Percentiles rank a stretch among this genome's conserved stretches.
Conservation (phyloP, 1,284 basidiomycete species). For the Earliella scabrosa region DNA sequence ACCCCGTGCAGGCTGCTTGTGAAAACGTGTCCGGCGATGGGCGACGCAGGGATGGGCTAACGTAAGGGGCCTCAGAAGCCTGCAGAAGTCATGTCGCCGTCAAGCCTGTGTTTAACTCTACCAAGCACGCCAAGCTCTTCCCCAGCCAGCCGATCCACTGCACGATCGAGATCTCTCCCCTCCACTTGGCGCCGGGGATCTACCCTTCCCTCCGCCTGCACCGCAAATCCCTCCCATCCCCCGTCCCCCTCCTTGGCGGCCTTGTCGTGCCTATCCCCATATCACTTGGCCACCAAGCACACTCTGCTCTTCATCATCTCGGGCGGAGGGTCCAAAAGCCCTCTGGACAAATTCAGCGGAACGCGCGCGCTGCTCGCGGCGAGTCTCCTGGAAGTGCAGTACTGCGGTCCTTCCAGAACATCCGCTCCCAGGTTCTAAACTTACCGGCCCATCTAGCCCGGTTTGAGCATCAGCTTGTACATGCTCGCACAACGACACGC, state of each 20-base stretch:
- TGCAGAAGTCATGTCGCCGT: not conserved
- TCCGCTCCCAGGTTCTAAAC: slow-evolving; percentile 1
- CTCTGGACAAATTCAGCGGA: no score
- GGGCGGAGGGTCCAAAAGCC: no score
- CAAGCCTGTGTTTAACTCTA: slow-evolving; percentile 3
- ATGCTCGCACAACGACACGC: not conserved
- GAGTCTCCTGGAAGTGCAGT: no score
- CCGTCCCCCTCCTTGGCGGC: not conserved
- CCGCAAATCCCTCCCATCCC: not conserved
- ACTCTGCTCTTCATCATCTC: no score
- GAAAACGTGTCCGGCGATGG: not conserved
- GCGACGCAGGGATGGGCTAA: not conserved
- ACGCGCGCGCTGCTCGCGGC: no score
- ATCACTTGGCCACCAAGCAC: not conserved
- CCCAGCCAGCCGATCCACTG: not conserved
- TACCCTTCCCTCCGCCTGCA: slow-evolving; percentile 2
- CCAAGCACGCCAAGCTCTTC: slow-evolving; percentile 10
- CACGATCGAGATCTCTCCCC: slow-evolving; percentile 11
- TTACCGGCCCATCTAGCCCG: not conserved
- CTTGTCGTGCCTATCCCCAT: not conserved
- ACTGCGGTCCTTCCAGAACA: no score
- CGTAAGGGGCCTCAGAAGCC: not conserved
- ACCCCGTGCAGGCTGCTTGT: not conserved
- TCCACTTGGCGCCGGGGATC: slow-evolving; percentile 12
- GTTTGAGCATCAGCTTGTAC: not conserved